phyloP scores from a whole-genome alignment of 208 protist species.

The Acanthamoeba rhysodes region DNA sequence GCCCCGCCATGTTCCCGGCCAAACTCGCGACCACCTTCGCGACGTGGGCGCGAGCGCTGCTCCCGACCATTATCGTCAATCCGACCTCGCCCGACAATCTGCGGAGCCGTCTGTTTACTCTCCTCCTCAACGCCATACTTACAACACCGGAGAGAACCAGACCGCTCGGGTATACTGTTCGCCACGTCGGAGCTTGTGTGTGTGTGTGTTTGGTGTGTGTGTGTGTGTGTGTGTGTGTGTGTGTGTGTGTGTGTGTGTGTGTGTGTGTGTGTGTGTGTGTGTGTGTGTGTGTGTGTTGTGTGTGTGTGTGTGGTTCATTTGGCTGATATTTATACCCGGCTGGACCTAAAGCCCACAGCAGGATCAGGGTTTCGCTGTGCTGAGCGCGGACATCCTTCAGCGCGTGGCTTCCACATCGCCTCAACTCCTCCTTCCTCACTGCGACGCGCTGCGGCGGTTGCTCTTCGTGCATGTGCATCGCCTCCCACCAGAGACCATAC shows the following conservation, averaged over 20 bases:
- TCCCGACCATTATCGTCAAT: neutral
- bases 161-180: neutral
- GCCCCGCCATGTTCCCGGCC: neutral
- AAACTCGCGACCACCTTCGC: neutral
- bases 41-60: neutral
- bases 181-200: too few relatives aligned
- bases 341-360: neutral
- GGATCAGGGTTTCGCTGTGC: neutral
- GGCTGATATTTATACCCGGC: neutral
- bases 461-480: neutral
- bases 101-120: neutral
- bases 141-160: neutral
- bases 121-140: neutral
- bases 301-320: too few relatives aligned
- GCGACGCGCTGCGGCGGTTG: neutral
- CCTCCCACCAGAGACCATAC: neutral
- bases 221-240: too few relatives aligned
- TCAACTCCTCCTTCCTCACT: conserved; percentile 4
- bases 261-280: too few relatives aligned
- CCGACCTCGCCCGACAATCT: neutral
- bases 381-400: neutral
- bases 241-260: too few relatives aligned
- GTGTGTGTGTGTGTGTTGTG: too few relatives aligned
- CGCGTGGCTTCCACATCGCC: neutral
- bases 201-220: too few relatives aligned